Evolutionary conservation across 352 stramenopile genomes (phyloP).

Genomic region (Phytophthora rubi): DNA sequence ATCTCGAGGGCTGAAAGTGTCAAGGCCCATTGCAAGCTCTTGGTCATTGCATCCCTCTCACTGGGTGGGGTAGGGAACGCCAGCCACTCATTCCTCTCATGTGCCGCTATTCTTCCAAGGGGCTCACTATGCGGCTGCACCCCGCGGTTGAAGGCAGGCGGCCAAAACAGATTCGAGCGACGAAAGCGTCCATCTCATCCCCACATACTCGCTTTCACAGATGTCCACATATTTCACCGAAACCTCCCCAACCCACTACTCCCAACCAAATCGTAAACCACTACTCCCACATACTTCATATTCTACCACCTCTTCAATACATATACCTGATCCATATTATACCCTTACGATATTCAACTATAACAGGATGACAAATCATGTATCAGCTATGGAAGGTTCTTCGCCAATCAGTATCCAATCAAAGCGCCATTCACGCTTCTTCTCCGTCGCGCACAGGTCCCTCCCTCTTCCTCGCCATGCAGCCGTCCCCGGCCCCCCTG

Average conservation of each 20-base stretch:
- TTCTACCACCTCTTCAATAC: too few species aligned
- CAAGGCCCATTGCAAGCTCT: too few species aligned
- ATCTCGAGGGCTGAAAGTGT: too few species aligned
- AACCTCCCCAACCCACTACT: too few species aligned
- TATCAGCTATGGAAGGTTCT: not conserved
- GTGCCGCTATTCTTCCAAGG: slow-evolving; percentile 17
- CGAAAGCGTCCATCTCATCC: not conserved
- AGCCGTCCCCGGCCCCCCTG: slow-evolving; percentile 16
- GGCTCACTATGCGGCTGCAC: slow-evolving; percentile 17
- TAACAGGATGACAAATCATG: not conserved
- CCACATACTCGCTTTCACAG: not conserved
- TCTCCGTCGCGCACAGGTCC: slow-evolving; percentile 9
- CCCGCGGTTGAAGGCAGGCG: slow-evolving; percentile 5
- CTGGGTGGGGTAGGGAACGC: not conserved
- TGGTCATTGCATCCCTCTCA: too few species aligned
- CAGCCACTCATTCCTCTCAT: slow-evolving; percentile 14
- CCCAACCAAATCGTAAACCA: too few species aligned
- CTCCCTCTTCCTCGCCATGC: not conserved
- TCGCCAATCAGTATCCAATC: slow-evolving; percentile 23
- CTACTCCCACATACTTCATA: too few species aligned
- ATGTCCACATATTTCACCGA: too few species aligned
- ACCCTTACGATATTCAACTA: too few species aligned
- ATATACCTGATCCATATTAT: too few species aligned
- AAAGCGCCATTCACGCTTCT: slow-evolving; percentile 28
- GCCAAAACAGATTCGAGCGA: slow-evolving; percentile 1